Evolutionary conservation across 257 asterid genomes (phyloP).

Genomic region (Solanum rostratum): DNA sequence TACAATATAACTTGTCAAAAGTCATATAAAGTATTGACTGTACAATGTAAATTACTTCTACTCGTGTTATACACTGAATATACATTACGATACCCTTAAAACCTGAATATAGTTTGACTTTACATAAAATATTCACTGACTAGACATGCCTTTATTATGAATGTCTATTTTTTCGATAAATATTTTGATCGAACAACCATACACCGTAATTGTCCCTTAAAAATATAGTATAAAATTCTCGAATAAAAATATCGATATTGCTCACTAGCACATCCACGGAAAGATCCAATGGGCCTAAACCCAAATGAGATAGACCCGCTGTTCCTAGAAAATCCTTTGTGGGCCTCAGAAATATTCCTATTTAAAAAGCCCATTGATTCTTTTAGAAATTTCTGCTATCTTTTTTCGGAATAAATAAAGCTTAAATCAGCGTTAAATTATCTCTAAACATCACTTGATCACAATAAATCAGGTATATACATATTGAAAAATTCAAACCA

Average conservation of each 20-base stretch:
- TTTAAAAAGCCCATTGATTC: neutral
- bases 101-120: no score
- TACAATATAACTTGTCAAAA: no score
- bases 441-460: neutral
- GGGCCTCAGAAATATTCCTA: neutral
- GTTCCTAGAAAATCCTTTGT: neutral
- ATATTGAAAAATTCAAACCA: neutral
- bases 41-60: no score
- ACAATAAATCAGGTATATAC: neutral
- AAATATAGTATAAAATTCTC: no score
- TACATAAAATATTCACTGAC: no score
- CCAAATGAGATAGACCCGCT: neutral
- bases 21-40: no score
- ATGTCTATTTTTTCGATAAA: no score
- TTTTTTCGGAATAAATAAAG: neutral
- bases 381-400: neutral
- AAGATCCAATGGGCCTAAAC: neutral
- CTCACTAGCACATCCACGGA: neutral
- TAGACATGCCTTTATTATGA: no score
- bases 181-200: no score
- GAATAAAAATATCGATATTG: neutral
- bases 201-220: no score
- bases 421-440: neutral
- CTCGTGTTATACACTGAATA: no score
- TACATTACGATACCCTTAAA: no score